phyloP scores from a whole-genome alignment of 306 rosid species.

The Vicia faba region DNA sequence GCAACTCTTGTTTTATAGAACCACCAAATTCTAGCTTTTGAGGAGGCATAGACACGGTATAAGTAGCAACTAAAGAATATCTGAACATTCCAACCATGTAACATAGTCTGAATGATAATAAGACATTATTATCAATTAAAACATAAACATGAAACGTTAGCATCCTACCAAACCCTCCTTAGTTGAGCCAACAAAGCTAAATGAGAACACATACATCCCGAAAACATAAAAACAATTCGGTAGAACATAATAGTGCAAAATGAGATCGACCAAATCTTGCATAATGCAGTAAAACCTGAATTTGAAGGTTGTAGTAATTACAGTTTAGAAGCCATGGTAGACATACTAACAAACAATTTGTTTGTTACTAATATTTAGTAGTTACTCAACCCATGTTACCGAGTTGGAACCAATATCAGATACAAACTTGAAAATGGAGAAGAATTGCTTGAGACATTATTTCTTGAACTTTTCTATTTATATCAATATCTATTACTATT shows the following conservation, averaged over 20 bases:
- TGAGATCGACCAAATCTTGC: slow-evolving; percentile 6
- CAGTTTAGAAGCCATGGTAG: slow-evolving; percentile 3
- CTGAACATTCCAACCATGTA: slow-evolving; percentile 82
- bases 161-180: background rate
- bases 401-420: background rate
- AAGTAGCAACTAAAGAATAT: slow-evolving; percentile 60
- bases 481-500: background rate
- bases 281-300: slow-evolving; percentile 4
- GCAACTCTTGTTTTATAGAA: slow-evolving; percentile 59
- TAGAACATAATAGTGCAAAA: slow-evolving; percentile 6
- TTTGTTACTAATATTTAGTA: background rate
- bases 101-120: slow-evolving; percentile 67
- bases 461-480: background rate
- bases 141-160: background rate
- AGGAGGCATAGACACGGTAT: slow-evolving; percentile 76
- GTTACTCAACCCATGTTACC: background rate
- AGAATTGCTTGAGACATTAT: background rate
- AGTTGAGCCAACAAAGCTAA: slow-evolving; percentile 1
- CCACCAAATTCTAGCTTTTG: slow-evolving; percentile 63
- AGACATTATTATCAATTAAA: slow-evolving; percentile 5
- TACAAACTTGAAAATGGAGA: background rate
- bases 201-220: slow-evolving; percentile 15
- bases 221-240: slow-evolving; percentile 12
- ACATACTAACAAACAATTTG: slow-evolving; percentile 15
- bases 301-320: slow-evolving; percentile 3